phyloP scores from a whole-genome alignment of 2,329 filamentous ascomycete species.

The Pseudogymnoascus sp. region DNA sequence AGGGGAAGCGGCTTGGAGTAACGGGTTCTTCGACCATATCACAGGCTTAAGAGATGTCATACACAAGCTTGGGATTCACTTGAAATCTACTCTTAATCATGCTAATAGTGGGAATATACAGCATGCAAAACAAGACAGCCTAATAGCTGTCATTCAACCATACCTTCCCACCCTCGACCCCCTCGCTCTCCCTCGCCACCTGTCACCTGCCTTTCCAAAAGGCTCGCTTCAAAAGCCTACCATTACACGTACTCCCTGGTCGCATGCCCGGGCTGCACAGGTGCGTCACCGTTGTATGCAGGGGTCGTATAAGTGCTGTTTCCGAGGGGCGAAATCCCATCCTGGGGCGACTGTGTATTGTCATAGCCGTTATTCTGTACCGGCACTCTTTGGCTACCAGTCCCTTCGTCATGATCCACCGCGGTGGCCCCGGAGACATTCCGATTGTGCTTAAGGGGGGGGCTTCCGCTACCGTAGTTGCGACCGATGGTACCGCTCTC shows the following conservation, averaged over 20 bases:
- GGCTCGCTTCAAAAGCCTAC: background rate
- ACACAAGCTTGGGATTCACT: background rate
- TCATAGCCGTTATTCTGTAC: background rate
- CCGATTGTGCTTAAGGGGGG: background rate
- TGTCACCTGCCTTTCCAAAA: background rate
- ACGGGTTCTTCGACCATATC: background rate
- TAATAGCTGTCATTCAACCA: background rate
- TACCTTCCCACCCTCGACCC: background rate
- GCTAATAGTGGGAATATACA: background rate
- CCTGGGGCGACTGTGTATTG: background rate
- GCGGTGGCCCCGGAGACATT: conserved; percentile 5
- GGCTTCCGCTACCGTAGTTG: background rate
- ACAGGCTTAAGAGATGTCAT: background rate
- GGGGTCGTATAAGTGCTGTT: background rate
- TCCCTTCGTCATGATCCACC: background rate
- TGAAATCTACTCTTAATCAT: background rate
- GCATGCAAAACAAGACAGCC: background rate
- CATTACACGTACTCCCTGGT: background rate
- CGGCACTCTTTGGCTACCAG: background rate
- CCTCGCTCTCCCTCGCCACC: background rate
- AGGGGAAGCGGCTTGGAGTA: background rate
- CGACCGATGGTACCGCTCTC: background rate
- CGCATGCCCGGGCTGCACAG: background rate
- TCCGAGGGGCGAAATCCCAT: background rate
- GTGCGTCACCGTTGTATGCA: background rate